phyloP scores from a whole-genome alignment of 1,284 basidiomycete genomes.

The Rhizoctonia solani region DNA sequence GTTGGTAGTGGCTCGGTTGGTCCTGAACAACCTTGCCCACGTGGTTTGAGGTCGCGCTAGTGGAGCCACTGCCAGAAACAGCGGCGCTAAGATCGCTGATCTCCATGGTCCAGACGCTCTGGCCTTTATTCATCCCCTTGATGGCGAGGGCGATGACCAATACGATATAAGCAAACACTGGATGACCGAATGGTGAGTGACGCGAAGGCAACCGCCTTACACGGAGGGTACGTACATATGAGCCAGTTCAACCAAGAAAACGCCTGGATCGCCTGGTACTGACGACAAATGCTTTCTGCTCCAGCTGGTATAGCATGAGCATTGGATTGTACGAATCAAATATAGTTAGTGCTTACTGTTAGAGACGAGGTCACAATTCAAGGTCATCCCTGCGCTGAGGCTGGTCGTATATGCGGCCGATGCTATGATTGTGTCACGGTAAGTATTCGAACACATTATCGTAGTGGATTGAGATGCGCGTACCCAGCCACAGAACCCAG shows the following conservation, averaged over 20 bases:
- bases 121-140: not conserved
- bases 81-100: not conserved
- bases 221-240: constrained; percentile 14
- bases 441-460: not conserved
- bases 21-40: too few species aligned
- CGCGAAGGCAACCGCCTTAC: not conserved
- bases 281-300: constrained; percentile 33
- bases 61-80: not conserved
- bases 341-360: not conserved
- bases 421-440: constrained; percentile 7
- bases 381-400: not conserved
- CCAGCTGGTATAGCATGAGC: constrained; percentile 12
- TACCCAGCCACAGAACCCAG: constrained; percentile 37
- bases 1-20: too few species aligned
- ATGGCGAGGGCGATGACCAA: constrained; percentile 4
- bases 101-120: constrained; percentile 18
- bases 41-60: not conserved
- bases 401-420: constrained; percentile 26
- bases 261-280: constrained; percentile 36
- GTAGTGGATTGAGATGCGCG: not conserved
- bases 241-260: constrained; percentile 39
- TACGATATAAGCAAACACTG: constrained; percentile 1
- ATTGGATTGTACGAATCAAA: not conserved
- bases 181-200: not conserved
- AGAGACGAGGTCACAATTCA: constrained; percentile 21